These are phyloP conservation scores for Agaricales sp. DNA, from an alignment of 1,284 basidiomycete species.

Conservation along the genomic window DNA sequence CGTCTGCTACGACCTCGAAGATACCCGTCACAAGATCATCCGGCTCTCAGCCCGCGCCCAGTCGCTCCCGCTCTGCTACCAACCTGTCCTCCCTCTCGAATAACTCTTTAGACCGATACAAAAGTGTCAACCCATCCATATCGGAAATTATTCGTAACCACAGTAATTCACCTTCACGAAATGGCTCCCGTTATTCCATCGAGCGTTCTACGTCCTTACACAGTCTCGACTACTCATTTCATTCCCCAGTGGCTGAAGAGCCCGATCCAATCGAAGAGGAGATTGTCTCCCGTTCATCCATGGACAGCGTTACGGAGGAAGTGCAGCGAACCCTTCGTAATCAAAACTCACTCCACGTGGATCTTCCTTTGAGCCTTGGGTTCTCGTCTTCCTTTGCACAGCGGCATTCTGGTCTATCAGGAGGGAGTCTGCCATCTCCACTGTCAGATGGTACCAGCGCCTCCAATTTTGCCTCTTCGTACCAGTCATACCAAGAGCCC, in stretches of 20 bases:
- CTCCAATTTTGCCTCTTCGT: slow-evolving; percentile 37
- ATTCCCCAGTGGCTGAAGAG: slow-evolving; percentile 33
- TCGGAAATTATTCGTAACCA: slow-evolving; percentile 75
- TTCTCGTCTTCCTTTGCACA: slow-evolving; percentile 39
- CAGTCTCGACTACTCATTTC: slow-evolving; percentile 33
- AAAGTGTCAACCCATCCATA: slow-evolving; percentile 58
- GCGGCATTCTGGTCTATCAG: slow-evolving; percentile 35
- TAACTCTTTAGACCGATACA: slow-evolving; percentile 13
- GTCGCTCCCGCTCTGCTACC: slow-evolving; percentile 1
- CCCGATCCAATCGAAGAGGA: slow-evolving; percentile 43
- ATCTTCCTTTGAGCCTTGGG: slow-evolving; percentile 21
- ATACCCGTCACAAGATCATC: too few relatives aligned
- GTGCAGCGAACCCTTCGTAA: slow-evolving; percentile 56
- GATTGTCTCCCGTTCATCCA: slow-evolving; percentile 61
- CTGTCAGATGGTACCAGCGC: slow-evolving; percentile 38
- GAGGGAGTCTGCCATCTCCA: slow-evolving; percentile 37
- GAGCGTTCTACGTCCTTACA: slow-evolving; percentile 36
- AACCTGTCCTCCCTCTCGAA: slow-evolving; percentile 8
- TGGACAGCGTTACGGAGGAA: slow-evolving; percentile 78
- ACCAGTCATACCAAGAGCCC: slow-evolving; percentile 30
- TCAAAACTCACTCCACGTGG: background rate
- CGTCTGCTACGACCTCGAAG: too few relatives aligned
- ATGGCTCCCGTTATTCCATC: slow-evolving; percentile 35
- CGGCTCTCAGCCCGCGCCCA: too few relatives aligned
- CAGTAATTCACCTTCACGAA: slow-evolving; percentile 37